Evolutionary conservation across 805 yeast genomes (phyloP), one percentile per base, ranked within the genome.

Genomic region (Wickerhamomyces chambardii): DNA sequence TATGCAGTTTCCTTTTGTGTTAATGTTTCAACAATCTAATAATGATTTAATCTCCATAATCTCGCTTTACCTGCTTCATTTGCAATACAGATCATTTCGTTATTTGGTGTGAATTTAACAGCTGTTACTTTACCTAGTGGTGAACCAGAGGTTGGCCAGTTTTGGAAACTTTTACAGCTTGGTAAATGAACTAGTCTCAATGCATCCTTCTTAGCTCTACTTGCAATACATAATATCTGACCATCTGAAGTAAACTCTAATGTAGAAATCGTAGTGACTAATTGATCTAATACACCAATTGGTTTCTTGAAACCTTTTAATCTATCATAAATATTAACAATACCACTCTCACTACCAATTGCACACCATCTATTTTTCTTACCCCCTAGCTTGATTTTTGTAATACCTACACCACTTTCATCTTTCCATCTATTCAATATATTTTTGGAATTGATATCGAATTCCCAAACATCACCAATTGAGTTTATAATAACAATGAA

Each of bases 131-230:
- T 77, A n/a, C 98, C 99, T 45, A 92, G 69, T 10, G 98, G 97
- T 1, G 98, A 90, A 6, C 87, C 87, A 35, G 90, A 78, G 2
- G 97, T 92, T 15, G 99, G 99, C 98, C 98, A 92, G 64, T 92
- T 92, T 33, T 78, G 68, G 61, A 78, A 92, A 6, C 85, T 95
- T 15, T 84, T 73, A 44, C 90, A 85, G 18, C 84, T 71, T 17
- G 97, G 95, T 38, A 90, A 59, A 54, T 92, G 97, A 11, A 86
- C 89, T 43, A 92, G 56, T 50, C 89, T 73, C 41, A 92, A 64
- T 4, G 96, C 84, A 57, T 92, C 97, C 48, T 80, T 77, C 61
- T 79, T 77, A 5, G 81, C 86, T 48, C 94, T 70, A 8, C 95
- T 83, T 0, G 96, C 90, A 43, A 89, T 70, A 47, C 86, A 82